Evolutionary conservation across 1,139 yeast genomes (phyloP), one percentile per base, ranked within the genome.

Genomic region (Kodamaea sp.): DNA sequence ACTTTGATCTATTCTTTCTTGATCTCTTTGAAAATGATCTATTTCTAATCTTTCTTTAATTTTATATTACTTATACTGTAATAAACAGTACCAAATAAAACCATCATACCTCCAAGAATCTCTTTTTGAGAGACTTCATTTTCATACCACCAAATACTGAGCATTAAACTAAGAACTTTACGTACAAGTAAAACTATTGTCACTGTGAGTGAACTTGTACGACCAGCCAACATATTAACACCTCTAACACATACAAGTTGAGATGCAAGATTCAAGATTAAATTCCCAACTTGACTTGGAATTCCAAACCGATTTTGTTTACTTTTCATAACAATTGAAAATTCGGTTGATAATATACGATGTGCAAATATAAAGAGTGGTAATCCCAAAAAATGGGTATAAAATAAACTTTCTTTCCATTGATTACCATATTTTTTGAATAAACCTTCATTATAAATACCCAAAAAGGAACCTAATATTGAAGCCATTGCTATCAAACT

Each of bases 231-330:
- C 51, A 67, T 68, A 52, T 81, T 81, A 15, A 83, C 90, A 3
- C 90, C 89, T 10, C 77, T 62, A 2, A 81, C 78, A 53, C 94
- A 84, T 4, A 78, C 39, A 48, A 75, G 73, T 55, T 84, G 94
- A 0, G 89, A 76, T 1, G 67, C 34, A n/a, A 75, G 73, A 53
- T 83, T 84, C 12, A 68, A 45, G 2, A 52, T 29, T 32, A 68
- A 56, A 38, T 56, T 65, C 15, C 58, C 36, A 8, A 67, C 15
- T 32, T 50, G 60, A 10, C 27, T 32, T 1, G 54, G 42, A 20
- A 52, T 34, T 8, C 42, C 42, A 26, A 34, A 34, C 22, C 33
- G 20, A 3, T 15, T 22, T 4, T 9, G 20, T 8, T 15, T 24
- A 10, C 27, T 37, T 8, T 38, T 40, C 31, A 32, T 28, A 11